Evolutionary conservation across 2,329 filamentous ascomycete genomes (phyloP), one percentile per base, ranked within the genome.

Genomic region (Parastagonospora nodorum): DNA sequence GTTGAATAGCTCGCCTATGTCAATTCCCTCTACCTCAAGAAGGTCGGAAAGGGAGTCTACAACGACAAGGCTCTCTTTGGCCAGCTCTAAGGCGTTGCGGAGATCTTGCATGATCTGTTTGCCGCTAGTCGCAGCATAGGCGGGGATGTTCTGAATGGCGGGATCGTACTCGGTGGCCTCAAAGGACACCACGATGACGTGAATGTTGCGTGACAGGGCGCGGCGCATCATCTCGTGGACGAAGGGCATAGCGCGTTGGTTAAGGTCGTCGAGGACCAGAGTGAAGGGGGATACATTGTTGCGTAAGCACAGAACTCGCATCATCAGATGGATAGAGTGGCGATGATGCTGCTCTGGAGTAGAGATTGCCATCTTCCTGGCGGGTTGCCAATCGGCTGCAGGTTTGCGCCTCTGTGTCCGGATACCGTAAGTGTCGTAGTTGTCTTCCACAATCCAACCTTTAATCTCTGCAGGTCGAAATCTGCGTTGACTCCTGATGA

Each of bases 251-350:
- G 86, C 89, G 24, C 87, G 85, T 75, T 96, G 92, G 75, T 96
- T 91, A 28, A 97, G 79, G 30, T 82, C 90, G 73, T 97, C 93
- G 49, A 96, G 80, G 2, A 97, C 75, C 24, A 97, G 78, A 0
- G 92, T 97, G 66, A 97, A 85, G 2, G 93, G 93, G 42, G 91
- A 96, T 11, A 88, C 86, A 49, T 85, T 86, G 72, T 94, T 89
- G 55, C 90, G 84, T 48, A 90, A 79, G 67, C 87, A 90, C 57
- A 96, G 80, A 2, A 96, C 79, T 68, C 91, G 92, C 57, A 92
- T 89, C 48, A 96, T 86, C 2, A 96, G 80, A 2, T 96, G 83
- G 16, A 95, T 77, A 70, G 92, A 92, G 74, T 96, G 92, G 15
- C 90, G 92, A 58, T 90, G 84, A 28, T 89, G 82, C 67, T 96